Evolutionary conservation across 2,329 filamentous ascomycete species (phyloP).

Genomic region (Cladosporium cucumerinum): DNA sequence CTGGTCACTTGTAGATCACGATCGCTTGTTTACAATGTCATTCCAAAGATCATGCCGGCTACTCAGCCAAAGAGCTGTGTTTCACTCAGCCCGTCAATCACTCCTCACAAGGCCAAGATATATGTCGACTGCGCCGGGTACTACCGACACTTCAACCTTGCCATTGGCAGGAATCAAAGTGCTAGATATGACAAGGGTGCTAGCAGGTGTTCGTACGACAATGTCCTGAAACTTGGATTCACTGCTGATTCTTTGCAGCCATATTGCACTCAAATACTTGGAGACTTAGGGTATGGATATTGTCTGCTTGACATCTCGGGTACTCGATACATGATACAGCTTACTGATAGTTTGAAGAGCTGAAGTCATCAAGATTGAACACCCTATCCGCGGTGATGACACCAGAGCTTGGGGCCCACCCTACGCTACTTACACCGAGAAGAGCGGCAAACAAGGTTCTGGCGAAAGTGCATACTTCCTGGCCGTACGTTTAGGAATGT

Average conservation of each 20-base stretch:
- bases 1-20: not conserved
- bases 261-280: conserved; percentile 95
- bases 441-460: conserved; percentile 54
- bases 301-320: not conserved
- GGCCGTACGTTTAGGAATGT: conserved; percentile 58
- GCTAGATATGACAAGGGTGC: conserved; percentile 92
- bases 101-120: conserved; percentile 31
- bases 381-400: conserved; percentile 86
- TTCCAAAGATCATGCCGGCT: conserved; percentile 22
- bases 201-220: conserved; percentile 68
- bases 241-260: conserved; percentile 55
- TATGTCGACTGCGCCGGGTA: conserved; percentile 42
- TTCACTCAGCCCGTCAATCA: conserved; percentile 12
- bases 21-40: conserved; percentile 19
- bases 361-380: conserved; percentile 96
- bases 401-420: conserved; percentile 96
- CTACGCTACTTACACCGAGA: conserved; percentile 71
- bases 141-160: conserved; percentile 45
- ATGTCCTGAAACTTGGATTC: not conserved
- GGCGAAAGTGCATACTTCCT: conserved; percentile 96
- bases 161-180: conserved; percentile 85
- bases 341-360: conserved; percentile 55
- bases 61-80: conserved; percentile 16
- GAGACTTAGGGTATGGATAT: conserved; percentile 79
- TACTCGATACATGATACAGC: not conserved